phyloP scores from a whole-genome alignment of 352 stramenopile species.

The Aphanomyces euteiches region DNA sequence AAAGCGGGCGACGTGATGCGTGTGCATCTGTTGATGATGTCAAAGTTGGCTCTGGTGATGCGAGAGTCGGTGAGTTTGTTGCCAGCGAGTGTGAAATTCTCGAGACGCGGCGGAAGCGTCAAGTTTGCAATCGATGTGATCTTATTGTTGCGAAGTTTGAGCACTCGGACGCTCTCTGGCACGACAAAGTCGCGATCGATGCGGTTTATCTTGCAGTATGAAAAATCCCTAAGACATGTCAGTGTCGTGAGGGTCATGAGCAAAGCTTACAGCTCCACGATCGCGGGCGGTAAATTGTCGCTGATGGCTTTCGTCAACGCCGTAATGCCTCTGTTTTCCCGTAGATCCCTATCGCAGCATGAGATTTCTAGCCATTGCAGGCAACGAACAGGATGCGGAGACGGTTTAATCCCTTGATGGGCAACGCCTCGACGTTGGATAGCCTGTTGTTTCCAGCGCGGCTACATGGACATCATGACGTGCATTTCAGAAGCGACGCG shows the following conservation, averaged over 20 bases:
- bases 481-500: too few species aligned
- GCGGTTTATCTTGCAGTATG: neutral
- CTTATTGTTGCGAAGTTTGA: constrained; percentile 13
- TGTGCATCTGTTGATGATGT: neutral
- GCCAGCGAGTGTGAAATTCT: neutral
- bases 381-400: neutral
- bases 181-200: constrained; percentile 5
- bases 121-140: neutral
- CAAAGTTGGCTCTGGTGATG: constrained; percentile 10
- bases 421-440: neutral
- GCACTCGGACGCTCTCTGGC: neutral
- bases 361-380: neutral
- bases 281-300: neutral
- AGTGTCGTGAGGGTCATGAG: neutral
- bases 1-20: neutral
- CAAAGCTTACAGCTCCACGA: neutral
- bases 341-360: constrained; percentile 5
- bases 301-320: neutral
- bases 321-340: neutral
- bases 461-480: neutral
- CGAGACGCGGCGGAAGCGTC: neutral
- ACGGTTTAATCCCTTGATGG: neutral
- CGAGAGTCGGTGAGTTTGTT: neutral
- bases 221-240: constrained; percentile 2
- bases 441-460: neutral